Evolutionary conservation across 2,329 filamentous ascomycete genomes (phyloP), one percentile per base, ranked within the genome.

Genomic region (Bipolaris bicolor): DNA sequence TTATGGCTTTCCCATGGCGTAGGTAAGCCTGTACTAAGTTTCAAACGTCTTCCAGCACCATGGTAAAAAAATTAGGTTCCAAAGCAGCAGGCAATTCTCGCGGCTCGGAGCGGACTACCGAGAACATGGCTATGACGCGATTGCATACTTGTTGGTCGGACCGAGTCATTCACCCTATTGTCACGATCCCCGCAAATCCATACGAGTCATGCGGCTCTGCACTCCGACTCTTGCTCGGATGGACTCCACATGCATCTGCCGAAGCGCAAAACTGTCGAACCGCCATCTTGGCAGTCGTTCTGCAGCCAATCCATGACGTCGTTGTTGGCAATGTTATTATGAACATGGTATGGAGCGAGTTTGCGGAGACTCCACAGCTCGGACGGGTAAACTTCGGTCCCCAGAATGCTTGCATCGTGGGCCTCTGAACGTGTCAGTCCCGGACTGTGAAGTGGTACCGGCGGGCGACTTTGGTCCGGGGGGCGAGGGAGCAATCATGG

Each of bases 321-420:
- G 26, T n/a, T 46, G 26, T 29, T 49, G 34, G 22, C 26, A 45
- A 41, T 36, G 50, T 44, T 36, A 54, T 55, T 13, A 65, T 64
- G 55, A 67, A 58, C 60, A 60, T 45, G 51, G 50, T 20, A 55
- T 52, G 56, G 58, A 55, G 61, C 63, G 33, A 34, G 40, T 47
- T 47, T 54, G 57, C 52, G 53, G 50, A 51, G 43, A 49, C 59
- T 65, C 62, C 60, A 50, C 58, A 65, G 13, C 37, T 33, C 47
- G 58, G 41, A 46, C 65, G 68, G 68, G 13, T n/a, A 62, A 62
- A 66, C 66, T 57, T 69, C 68, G 68, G 67, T 24, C 60, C 47
- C 18, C 18, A 41, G n/a, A n/a, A 20, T 34, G 45, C 34, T 26
- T 60, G 34, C 41, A 29, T 49, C 33, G 29, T 47, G 18, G 43